Conservation (phyloP, 2,329 filamentous ascomycete genomes). For the Botrytis medusae region DNA sequence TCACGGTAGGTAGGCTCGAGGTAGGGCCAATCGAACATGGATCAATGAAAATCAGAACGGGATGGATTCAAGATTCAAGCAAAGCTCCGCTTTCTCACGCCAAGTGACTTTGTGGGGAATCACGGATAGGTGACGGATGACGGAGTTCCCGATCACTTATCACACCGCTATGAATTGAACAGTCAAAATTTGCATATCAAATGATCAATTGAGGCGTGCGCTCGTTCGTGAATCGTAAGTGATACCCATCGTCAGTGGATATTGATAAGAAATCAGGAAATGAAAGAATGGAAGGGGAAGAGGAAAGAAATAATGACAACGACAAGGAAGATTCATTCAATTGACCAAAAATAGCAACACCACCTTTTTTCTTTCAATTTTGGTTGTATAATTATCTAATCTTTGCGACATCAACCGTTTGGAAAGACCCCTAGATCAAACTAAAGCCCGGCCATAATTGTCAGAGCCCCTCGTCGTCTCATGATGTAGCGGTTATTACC, state of each 20-base stretch:
- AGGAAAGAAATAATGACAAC: background rate
- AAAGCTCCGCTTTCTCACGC: background rate
- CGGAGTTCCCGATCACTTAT: background rate
- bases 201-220: background rate
- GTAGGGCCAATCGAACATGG: background rate
- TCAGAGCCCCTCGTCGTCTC: background rate
- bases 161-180: background rate
- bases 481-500: background rate
- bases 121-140: background rate
- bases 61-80: background rate
- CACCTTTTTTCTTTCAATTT: background rate
- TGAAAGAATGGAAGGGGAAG: background rate
- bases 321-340: background rate
- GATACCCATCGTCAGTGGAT: background rate
- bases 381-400: background rate
- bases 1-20: background rate
- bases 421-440: background rate
- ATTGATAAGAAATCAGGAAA: background rate
- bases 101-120: constrained; percentile 9
- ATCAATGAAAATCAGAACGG: background rate
- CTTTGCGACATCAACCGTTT: background rate
- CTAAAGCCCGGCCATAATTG: background rate
- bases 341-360: background rate
- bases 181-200: background rate
- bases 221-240: background rate